These are phyloP conservation scores for Lactarius sanguifluus DNA, from an alignment of 768 basidiomycete species.

Conservation along the genomic window DNA sequence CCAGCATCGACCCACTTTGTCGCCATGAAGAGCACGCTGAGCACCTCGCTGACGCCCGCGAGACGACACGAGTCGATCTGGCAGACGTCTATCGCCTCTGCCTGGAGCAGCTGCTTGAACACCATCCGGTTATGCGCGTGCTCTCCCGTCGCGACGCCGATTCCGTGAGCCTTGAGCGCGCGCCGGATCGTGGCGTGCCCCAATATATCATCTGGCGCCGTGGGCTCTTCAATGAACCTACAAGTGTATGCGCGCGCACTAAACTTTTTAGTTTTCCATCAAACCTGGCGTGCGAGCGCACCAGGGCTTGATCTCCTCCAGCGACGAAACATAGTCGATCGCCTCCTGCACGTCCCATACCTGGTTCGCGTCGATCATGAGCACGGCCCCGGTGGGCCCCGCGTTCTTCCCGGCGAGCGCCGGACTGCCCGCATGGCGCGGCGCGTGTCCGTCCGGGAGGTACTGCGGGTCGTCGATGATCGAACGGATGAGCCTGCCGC, in stretches of 20 bases:
- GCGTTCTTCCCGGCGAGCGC: conserved; percentile 87
- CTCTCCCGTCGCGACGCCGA: conserved; percentile 92
- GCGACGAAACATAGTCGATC: conserved; percentile 82
- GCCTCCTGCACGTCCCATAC: conserved; percentile 94
- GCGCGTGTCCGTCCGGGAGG: conserved; percentile 57
- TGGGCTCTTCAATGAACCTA: conserved; percentile 92
- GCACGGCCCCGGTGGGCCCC: conserved; percentile 87
- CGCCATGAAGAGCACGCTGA: conserved; percentile 86
- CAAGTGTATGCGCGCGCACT: too few relatives aligned
- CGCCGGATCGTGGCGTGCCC: conserved; percentile 80
- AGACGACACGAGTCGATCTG: conserved; percentile 95
- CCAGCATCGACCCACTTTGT: conserved; percentile 53
- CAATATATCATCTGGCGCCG: conserved; percentile 87
- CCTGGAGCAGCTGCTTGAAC: conserved; percentile 93
- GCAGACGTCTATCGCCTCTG: conserved; percentile 89
- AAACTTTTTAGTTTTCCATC: background rate
- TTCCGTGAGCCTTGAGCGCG: conserved; percentile 72
- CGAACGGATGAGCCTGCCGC: conserved; percentile 85
- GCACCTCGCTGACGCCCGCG: conserved; percentile 92
- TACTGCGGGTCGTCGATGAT: conserved; percentile 93
- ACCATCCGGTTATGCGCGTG: conserved; percentile 93
- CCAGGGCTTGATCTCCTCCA: conserved; percentile 87
- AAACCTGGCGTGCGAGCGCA: conserved; percentile 34
- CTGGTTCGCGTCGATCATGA: conserved; percentile 98
- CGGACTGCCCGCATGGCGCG: conserved; percentile 58